phyloP scores from a whole-genome alignment of 805 yeast genomes.

The Candida maltosa region DNA sequence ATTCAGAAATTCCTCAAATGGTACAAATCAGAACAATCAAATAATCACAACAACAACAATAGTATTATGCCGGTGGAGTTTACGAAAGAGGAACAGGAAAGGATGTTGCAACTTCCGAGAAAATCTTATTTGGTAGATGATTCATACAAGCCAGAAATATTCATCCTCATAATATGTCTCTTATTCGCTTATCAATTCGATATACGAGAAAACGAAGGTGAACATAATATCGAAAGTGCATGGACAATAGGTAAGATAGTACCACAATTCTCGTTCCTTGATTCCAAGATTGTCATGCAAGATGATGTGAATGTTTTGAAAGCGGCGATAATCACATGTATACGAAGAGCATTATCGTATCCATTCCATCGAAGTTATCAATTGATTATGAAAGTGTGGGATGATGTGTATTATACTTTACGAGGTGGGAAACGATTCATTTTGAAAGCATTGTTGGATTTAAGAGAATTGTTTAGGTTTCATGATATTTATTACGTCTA shows the following conservation, averaged over 20 bases:
- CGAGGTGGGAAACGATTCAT: conserved; percentile 68
- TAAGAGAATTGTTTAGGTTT: conserved; percentile 71
- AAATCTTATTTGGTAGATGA: conserved; percentile 56
- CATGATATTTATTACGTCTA: conserved; percentile 86
- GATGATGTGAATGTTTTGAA: conserved; percentile 37
- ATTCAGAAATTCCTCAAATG: conserved; percentile 44
- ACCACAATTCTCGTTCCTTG: conserved; percentile 76
- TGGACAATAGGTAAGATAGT: conserved; percentile 90
- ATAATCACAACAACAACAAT: conserved; percentile 19
- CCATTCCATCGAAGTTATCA: conserved; percentile 77
- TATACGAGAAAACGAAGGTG: conserved; percentile 66
- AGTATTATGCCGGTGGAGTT: conserved; percentile 47
- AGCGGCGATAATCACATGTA: conserved; percentile 56
- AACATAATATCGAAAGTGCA: conserved; percentile 78
- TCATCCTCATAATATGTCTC: conserved; percentile 61
- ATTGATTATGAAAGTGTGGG: conserved; percentile 63
- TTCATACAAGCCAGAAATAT: conserved; percentile 45
- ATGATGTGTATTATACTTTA: conserved; percentile 64
- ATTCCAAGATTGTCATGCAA: conserved; percentile 46
- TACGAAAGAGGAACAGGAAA: conserved; percentile 57
- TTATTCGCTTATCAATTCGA: conserved; percentile 78
- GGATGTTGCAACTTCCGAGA: conserved; percentile 66
- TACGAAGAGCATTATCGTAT: conserved; percentile 70
- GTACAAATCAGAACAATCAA: conserved; percentile 36
- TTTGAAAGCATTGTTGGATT: conserved; percentile 54